Percentiles rank a stretch among this genome's conserved stretches.
Evolutionary conservation across 2,329 filamentous ascomycete genomes (phyloP).

Genomic region (Diaporthe vexans): DNA sequence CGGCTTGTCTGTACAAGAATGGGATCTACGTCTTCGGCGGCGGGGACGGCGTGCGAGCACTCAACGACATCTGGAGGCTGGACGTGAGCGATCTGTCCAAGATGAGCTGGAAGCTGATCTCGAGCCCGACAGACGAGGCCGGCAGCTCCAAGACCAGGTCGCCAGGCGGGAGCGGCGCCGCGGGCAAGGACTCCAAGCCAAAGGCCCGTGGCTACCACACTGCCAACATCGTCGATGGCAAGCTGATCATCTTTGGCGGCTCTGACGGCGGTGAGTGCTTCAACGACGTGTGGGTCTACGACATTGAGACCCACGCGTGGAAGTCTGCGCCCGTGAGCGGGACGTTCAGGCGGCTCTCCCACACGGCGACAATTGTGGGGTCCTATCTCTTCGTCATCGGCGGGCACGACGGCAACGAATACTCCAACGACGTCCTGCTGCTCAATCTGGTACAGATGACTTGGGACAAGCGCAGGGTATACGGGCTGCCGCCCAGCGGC

Average conservation of each 20-base stretch:
- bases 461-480: slow-evolving; percentile 78
- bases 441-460: slow-evolving; percentile 80
- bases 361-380: slow-evolving; percentile 78
- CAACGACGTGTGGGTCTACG: slow-evolving; percentile 80
- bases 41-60: slow-evolving; percentile 76
- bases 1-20: slow-evolving; percentile 79
- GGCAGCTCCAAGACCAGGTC: slow-evolving; percentile 42
- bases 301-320: slow-evolving; percentile 74
- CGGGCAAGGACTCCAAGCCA: slow-evolving; percentile 61
- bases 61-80: slow-evolving; percentile 81
- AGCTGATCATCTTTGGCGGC: slow-evolving; percentile 79
- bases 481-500: slow-evolving; percentile 73
- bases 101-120: slow-evolving; percentile 78
- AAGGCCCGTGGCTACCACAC: slow-evolving; percentile 79
- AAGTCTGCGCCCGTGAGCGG: slow-evolving; percentile 70
- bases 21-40: slow-evolving; percentile 81
- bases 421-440: slow-evolving; percentile 77
- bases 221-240: slow-evolving; percentile 79
- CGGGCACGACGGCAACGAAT: slow-evolving; percentile 78
- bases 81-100: slow-evolving; percentile 76
- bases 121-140: slow-evolving; percentile 52
- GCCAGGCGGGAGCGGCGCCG: slow-evolving; percentile 42
- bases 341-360: slow-evolving; percentile 75
- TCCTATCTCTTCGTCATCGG: slow-evolving; percentile 79
- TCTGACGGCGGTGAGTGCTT: slow-evolving; percentile 81